Evolutionary conservation across 306 rosid genomes (phyloP), one percentile per base, ranked within the genome.

Genomic region (Ochetophila trinervis): DNA sequence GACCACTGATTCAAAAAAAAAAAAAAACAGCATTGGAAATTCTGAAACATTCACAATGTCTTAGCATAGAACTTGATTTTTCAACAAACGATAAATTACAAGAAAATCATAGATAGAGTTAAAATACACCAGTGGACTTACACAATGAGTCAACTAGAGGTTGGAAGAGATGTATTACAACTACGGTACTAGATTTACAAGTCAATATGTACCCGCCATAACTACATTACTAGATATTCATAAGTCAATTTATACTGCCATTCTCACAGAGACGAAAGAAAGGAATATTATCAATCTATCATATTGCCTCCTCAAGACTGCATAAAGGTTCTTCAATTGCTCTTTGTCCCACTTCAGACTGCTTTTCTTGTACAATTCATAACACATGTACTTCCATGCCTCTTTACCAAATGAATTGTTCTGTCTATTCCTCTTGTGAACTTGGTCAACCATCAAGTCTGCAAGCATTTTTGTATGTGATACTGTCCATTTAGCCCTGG

Each of bases 341-440:
- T 87, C 97, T 80, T 73, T 84, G 65, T 83, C 95, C 97, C 90
- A 90, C 70, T 73, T 78, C 80, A 90, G 72, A 68, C 83, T 83
- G 13, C 91, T 83, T 79, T 63, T 85, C 69, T 23, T 74, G 69
- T 68, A 75, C 67, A 87, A 87, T 57, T 63, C 91, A 57, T 83
- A 87, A 68, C 86, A 82, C n/a, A 90, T 80, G 67, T 64, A 69
- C 66, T 64, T 80, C 90, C 95, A 87, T 13, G 91, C 88, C 77
- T 78, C 83, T 84, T 78, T 90, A 65, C 88, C 83, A 68, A 87
- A 82, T 34, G 80, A 78, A 68, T 69, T 78, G 71, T 74, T 78
- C 17, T 56, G 76, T 70, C 68, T 87, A 62, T 80, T 80, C 79
- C 90, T 87, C 65, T 68, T 78, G 68, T 74, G 75, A 66, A 85